Base-by-base conservation (phyloP, 768 basidiomycete genomes). In the Lactifluus pinguis region DNA sequence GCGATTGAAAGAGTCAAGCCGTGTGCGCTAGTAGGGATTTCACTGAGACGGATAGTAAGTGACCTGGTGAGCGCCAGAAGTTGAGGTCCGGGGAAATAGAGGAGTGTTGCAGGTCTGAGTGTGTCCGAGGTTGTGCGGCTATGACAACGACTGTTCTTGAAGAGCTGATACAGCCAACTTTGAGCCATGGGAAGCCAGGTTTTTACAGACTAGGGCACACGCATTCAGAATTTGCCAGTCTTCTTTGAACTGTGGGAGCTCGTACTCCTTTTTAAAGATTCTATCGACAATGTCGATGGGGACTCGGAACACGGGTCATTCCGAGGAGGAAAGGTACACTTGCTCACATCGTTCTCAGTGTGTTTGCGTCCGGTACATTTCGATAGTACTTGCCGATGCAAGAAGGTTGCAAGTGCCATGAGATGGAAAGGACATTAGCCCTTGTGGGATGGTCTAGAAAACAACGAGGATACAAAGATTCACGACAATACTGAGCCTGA, bases 171-270 rank as follows among this genome's bases (percentile, higher is more conserved):
- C 1, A 62, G 48, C 52, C 53, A 25, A 29, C 57, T 49, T 52
- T 25, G 57, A 11, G 39, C 21, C 38, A 62, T 42, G 11, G 61
- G 57, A 6, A 58, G 51, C 61, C 61, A 62, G 11, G 61, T 49
- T 19, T 19, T 58, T 62, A 57, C 56, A 62, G 51, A 62, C 61
- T 1, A 42, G 9, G 17, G 61, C 61, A 25, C 39, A 62, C n/a
- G 52, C 61, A 6, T 39, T 49, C 2, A 62, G 48, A 32, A 45
- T 3, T 32, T 45, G 39, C 29, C 52, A 52, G 39, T 58, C 57
- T 29, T 21, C 32, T 25, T 9, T 29, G 17, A 52, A 32, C 30
- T 29, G 21, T 19, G 56, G 61, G 15, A 53, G 36, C 11, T 58
- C 57, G 61, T 57, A 62, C 21, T 52, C 48, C 19, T 58, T 57